Conservation (phyloP, 768 basidiomycete species). For the Botryobasidium botryosum region DNA sequence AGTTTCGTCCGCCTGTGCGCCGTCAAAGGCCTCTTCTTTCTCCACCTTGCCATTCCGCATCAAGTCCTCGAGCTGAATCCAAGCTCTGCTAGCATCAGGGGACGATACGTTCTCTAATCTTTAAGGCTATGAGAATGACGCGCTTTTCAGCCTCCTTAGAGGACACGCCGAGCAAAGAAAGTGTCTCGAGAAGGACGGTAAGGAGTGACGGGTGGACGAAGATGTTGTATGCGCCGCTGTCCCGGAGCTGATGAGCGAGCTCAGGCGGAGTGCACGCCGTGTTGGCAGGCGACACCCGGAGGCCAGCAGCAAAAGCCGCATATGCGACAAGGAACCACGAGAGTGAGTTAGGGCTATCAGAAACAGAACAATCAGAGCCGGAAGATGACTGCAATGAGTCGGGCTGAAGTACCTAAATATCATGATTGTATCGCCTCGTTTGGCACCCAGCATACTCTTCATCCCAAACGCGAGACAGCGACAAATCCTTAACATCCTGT, state of each 20-base stretch:
- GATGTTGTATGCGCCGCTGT: conserved; percentile 17
- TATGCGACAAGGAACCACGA: conserved; percentile 14
- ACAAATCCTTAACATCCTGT: not conserved
- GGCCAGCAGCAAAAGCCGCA: conserved; percentile 14
- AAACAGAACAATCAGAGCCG: not conserved
- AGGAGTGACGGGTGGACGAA: conserved; percentile 22
- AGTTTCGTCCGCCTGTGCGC: conserved; percentile 37
- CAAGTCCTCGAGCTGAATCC: conserved; percentile 29
- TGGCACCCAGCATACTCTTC: not conserved
- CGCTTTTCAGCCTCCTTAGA: conserved; percentile 5
- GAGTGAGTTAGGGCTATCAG: conserved; percentile 15
- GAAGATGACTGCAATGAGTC: not conserved
- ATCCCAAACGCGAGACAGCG: not conserved
- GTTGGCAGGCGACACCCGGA: conserved; percentile 18
- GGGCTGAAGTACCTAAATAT: conserved; percentile 14
- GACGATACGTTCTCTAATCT: conserved; percentile 8
- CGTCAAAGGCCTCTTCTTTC: conserved; percentile 40
- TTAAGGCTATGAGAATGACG: conserved; percentile 14
- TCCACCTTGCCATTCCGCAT: conserved; percentile 31
- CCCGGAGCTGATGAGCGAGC: conserved; percentile 21
- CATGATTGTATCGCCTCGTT: conserved; percentile 19
- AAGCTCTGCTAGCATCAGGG: conserved; percentile 8
- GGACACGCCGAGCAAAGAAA: conserved; percentile 13
- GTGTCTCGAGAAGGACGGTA: conserved; percentile 16
- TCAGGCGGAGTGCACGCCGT: conserved; percentile 18